These are phyloP conservation scores for button mushroom (Agaricus bisporus) DNA, from an alignment of 768 basidiomycete species.

Conservation along the genomic window DNA sequence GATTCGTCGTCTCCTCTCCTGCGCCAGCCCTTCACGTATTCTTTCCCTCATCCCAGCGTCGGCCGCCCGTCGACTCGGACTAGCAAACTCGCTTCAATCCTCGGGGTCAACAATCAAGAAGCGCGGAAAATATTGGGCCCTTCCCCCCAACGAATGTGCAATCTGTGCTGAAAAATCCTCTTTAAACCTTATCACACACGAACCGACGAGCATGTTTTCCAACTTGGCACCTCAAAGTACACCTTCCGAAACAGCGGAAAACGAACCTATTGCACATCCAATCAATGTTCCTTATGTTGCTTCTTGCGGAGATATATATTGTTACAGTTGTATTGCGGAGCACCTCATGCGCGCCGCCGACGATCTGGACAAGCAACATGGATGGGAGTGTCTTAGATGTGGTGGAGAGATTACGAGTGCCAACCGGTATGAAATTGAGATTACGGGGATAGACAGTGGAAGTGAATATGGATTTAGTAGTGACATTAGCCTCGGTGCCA, in stretches of 20 bases:
- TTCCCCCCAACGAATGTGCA: conserved; percentile 77
- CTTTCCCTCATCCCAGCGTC: conserved; percentile 25
- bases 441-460: conserved; percentile 29
- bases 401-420: conserved; percentile 56
- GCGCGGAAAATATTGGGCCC: conserved; percentile 60
- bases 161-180: conserved; percentile 82
- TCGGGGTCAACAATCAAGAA: conserved; percentile 15
- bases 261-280: conserved; percentile 50
- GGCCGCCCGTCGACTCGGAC: conserved; percentile 10
- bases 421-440: conserved; percentile 49
- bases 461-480: conserved; percentile 62
- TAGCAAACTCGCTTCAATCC: neutral
- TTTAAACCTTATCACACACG: conserved; percentile 49
- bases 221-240: conserved; percentile 13
- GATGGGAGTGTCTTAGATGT: conserved; percentile 87
- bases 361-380: conserved; percentile 47
- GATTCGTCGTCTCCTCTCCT: conserved; percentile 31
- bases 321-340: conserved; percentile 89
- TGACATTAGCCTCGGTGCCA: conserved; percentile 38
- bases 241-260: conserved; percentile 21
- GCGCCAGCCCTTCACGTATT: conserved; percentile 21
- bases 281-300: conserved; percentile 81
- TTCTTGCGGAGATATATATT: conserved; percentile 82
- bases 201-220: conserved; percentile 45
- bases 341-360: conserved; percentile 70